phyloP scores from a whole-genome alignment of 73 alveolate species.

The Tetrahymena elliotti region DNA sequence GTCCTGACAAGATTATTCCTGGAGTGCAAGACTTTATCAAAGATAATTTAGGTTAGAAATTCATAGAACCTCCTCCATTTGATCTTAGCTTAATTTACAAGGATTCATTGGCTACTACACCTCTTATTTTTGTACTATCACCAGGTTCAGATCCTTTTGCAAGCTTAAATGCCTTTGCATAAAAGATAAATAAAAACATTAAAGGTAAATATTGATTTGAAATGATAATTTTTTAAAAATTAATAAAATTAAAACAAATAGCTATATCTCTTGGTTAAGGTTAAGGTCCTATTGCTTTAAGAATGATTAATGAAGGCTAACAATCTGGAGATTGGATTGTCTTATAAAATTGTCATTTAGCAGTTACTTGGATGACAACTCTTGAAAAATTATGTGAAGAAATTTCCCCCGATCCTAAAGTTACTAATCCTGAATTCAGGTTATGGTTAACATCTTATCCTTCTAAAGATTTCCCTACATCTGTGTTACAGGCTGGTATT shows the following conservation, averaged over 20 bases:
- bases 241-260: not conserved
- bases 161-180: slow-evolving; percentile 84
- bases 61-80: slow-evolving; percentile 95
- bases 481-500: slow-evolving; percentile 96
- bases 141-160: slow-evolving; percentile 99
- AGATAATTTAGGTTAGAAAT: slow-evolving; percentile 79
- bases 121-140: slow-evolving; percentile 96
- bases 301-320: slow-evolving; percentile 89
- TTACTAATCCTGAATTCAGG: slow-evolving; percentile 97
- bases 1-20: slow-evolving; percentile 95
- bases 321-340: slow-evolving; percentile 99
- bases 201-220: slow-evolving; percentile 6
- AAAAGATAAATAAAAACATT: slow-evolving; percentile 76
- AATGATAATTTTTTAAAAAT: not conserved
- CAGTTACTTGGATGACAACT: slow-evolving; percentile 97
- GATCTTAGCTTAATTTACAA: slow-evolving; percentile 89
- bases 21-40: slow-evolving; percentile 87
- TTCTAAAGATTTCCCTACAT: slow-evolving; percentile 97
- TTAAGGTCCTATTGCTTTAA: slow-evolving; percentile 95
- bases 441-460: slow-evolving; percentile 99
- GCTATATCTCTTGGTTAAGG: slow-evolving; percentile 93
- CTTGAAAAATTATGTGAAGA: slow-evolving; percentile 96
- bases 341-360: slow-evolving; percentile 98
- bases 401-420: slow-evolving; percentile 91
- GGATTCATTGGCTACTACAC: slow-evolving; percentile 90